Percentiles rank a stretch among this genome's conserved stretches.
These are phyloP conservation scores for Kingdonia uniflora DNA, from an alignment of 164 flowering plant species.

Conservation along the genomic window DNA sequence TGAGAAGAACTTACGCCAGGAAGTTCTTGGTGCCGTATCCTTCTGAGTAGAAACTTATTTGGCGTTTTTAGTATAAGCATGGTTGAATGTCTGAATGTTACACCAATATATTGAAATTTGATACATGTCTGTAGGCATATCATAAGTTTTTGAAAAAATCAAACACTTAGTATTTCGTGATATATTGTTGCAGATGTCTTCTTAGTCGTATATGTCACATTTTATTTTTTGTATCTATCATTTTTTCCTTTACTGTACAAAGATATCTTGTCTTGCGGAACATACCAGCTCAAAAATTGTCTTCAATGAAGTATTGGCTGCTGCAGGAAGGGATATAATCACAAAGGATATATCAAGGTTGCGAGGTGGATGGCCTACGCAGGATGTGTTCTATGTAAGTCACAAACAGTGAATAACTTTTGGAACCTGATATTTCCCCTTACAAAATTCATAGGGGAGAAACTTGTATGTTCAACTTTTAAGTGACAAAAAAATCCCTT, in stretches of 20 bases:
- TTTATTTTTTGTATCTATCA: conserved; percentile 1
- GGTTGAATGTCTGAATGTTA: too few species aligned
- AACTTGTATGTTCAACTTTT: too few species aligned
- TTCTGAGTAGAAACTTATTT: conserved; percentile 21
- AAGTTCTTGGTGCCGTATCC: conserved; percentile 90
- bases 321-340: conserved; percentile 77
- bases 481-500: too few species aligned
- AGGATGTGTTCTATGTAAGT: conserved; percentile 90
- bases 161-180: too few species aligned
- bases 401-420: too few species aligned
- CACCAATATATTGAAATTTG: too few species aligned
- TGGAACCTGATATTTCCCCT: too few species aligned
- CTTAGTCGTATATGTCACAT: not conserved
- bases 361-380: conserved; percentile 98
- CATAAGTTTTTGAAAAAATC: too few species aligned
- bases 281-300: conserved; percentile 59
- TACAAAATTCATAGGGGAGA: too few species aligned
- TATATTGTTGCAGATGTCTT: too few species aligned
- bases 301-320: conserved; percentile 73
- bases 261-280: conserved; percentile 88
- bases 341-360: conserved; percentile 87
- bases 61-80: not conserved
- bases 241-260: conserved; percentile 40
- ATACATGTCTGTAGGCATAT: too few species aligned
- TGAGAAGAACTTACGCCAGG: conserved; percentile 83